A percentile compares a stretch with the other conserved stretches of the same genome.
These are phyloP conservation scores for Elongisporangium senticosum DNA, from an alignment of 352 stramenopile species.

Conservation along the genomic window DNA sequence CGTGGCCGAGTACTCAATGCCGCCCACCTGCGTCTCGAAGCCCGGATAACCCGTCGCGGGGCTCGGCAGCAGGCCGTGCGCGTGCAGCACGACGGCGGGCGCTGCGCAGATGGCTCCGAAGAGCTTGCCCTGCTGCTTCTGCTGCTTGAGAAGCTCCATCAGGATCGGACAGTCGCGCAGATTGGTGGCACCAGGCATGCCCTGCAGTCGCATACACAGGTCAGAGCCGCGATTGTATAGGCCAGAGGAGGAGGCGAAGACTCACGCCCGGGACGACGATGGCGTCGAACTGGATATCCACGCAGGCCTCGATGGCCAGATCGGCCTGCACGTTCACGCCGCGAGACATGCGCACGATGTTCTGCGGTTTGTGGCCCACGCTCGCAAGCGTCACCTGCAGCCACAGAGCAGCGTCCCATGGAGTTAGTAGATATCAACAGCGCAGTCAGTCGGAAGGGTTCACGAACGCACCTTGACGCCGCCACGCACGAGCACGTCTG, in stretches of 20 bases:
- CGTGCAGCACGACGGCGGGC: conserved; percentile 61
- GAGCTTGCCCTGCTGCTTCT: conserved; percentile 54
- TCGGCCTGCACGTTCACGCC: conserved; percentile 69
- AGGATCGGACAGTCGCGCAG: conserved; percentile 62
- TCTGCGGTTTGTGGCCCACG: conserved; percentile 46
- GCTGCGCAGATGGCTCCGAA: conserved; percentile 79
- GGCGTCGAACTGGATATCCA: conserved; percentile 52
- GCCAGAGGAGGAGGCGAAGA: not conserved
- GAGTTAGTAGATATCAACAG: not conserved
- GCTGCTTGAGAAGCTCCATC: conserved; percentile 48
- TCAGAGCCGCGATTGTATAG: too few relatives aligned
- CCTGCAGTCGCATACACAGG: conserved; percentile 17
- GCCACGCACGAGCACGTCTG: conserved; percentile 66
- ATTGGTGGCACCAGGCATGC: conserved; percentile 59
- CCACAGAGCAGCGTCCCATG: not conserved
- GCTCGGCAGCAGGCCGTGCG: conserved; percentile 50
- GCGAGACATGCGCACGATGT: conserved; percentile 72
- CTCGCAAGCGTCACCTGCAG: conserved; percentile 53
- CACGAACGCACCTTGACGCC: conserved; percentile 30
- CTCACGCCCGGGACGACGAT: conserved; percentile 61
- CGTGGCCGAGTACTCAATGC: conserved; percentile 31
- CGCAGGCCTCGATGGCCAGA: conserved; percentile 52
- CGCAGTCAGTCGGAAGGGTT: not conserved
- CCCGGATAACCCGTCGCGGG: conserved; percentile 59
- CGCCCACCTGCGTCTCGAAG: conserved; percentile 62